Evolutionary conservation across 306 rosid genomes (phyloP), one percentile per base, ranked within the genome.

Genomic region (Begonia fuchsioides): DNA sequence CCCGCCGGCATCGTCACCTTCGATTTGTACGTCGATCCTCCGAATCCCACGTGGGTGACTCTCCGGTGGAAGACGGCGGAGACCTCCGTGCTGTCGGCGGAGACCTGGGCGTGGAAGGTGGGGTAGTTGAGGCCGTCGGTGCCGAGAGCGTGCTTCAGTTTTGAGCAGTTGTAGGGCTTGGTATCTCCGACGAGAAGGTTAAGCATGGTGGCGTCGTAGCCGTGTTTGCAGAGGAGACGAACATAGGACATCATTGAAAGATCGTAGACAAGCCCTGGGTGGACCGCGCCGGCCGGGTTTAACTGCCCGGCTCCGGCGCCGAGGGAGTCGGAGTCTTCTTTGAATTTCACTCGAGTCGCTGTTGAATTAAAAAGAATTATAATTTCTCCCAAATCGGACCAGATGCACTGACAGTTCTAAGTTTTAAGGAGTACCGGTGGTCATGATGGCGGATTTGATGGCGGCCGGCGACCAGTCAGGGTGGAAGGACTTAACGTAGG

Each of bases 31-130:
- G 58, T 66, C 1, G 95, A 69, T 13, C 8, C 20, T 9, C 57
- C 66, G n/a, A 10, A 47, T 12, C 90, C 94, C 16, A 90, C 94
- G 15, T 81, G 61, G 10, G 75, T 90, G 20, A 81, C 79, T 1
- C 63, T 76, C 41, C 95, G 62, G 44, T 60, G 17, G 64, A 76
- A 90, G 39, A 75, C 71, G 4, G 82, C 87, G 1, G 77, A 59
- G 54, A 79, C 58, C 9, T 18, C 38, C 2, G 76, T 61, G 19
- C 43, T 48, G 5, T 48, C 14, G 16, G 6, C n/a, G 5, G 0
- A 5, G 10, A 76, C 65, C 49, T 62, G 87, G 82, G 12, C 1
- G 58, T 9, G 80, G 54, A 6, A 43, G 58, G 44, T 41, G 44
- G 44, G 44, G 13, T 41, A 41, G 44, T 41, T 41, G 12, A 86